Conservation (phyloP, 108 stramenopile genomes). For the Nitzschia palea region DNA sequence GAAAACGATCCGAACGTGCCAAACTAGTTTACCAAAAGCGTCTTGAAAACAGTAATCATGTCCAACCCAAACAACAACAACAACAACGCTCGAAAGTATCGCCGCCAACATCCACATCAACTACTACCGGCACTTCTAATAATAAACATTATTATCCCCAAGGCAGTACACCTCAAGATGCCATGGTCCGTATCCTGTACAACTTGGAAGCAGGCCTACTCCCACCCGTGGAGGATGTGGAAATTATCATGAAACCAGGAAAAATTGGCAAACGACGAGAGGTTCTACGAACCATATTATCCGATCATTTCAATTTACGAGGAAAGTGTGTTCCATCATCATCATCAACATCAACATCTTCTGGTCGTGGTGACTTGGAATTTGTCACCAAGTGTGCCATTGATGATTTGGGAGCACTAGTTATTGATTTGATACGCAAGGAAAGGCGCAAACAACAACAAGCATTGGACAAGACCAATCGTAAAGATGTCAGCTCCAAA, state of each 20-base stretch:
- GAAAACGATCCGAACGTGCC: conserved; percentile 55
- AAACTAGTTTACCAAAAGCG: conserved; percentile 58
- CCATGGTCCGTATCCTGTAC: conserved; percentile 52
- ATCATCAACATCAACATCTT: not conserved
- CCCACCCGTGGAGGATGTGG: conserved; percentile 53
- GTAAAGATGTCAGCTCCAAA: too few species aligned
- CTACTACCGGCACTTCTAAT: too few species aligned
- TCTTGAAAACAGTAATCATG: conserved; percentile 35
- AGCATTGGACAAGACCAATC: too few species aligned
- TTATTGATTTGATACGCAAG: conserved; percentile 19
- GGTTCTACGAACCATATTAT: conserved; percentile 53
- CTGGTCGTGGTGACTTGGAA: conserved; percentile 6
- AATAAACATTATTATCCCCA: conserved; percentile 6
- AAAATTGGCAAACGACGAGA: conserved; percentile 50
- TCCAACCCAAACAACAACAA: not conserved
- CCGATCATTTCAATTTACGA: conserved; percentile 55
- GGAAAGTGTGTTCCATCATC: conserved; percentile 70
- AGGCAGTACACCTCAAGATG: conserved; percentile 38
- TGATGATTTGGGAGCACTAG: conserved; percentile 49
- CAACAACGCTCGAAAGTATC: conserved; percentile 14
- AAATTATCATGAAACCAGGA: conserved; percentile 50
- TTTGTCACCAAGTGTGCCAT: conserved; percentile 53
- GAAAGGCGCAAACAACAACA: conserved; percentile 2
- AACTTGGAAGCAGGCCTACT: conserved; percentile 47
- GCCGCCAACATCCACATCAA: not conserved